phyloP scores from a whole-genome alignment of 1,284 basidiomycete species.

The Cutaneotrichosporon cutaneum region DNA sequence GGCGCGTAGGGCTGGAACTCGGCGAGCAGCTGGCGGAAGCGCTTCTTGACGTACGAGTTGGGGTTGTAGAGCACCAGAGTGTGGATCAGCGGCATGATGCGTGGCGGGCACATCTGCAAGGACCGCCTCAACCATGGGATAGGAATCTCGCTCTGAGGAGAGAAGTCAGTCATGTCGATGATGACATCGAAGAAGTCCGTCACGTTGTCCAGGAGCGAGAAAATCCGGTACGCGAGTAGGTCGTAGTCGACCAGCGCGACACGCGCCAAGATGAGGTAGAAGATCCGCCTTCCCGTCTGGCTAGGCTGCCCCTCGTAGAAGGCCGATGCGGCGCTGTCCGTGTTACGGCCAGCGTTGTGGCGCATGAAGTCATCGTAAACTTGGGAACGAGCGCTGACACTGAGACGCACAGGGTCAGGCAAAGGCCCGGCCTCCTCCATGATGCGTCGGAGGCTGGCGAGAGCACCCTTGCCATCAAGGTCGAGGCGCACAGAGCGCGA shows the following conservation, averaged over 20 bases:
- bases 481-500: slow-evolving; percentile 49
- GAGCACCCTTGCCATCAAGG: slow-evolving; percentile 68
- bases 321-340: slow-evolving; percentile 63
- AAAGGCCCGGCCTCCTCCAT: slow-evolving; percentile 74
- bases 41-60: slow-evolving; percentile 71
- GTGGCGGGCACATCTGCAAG: slow-evolving; percentile 68
- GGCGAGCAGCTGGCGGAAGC: slow-evolving; percentile 59
- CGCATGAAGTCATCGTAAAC: slow-evolving; percentile 61
- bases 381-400: slow-evolving; percentile 57
- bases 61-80: slow-evolving; percentile 72
- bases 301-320: slow-evolving; percentile 64
- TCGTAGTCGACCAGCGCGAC: slow-evolving; percentile 83
- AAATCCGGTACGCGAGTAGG: slow-evolving; percentile 74
- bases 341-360: slow-evolving; percentile 64
- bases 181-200: slow-evolving; percentile 66
- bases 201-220: slow-evolving; percentile 61
- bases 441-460: slow-evolving; percentile 70
- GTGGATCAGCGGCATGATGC: slow-evolving; percentile 38
- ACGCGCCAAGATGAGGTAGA: slow-evolving; percentile 61
- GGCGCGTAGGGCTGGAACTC: slow-evolving; percentile 70
- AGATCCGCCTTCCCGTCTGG: slow-evolving; percentile 52
- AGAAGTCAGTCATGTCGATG: slow-evolving; percentile 78
- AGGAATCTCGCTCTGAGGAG: slow-evolving; percentile 72
- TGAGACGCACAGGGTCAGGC: slow-evolving; percentile 64
- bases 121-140: slow-evolving; percentile 77